phyloP scores from a whole-genome alignment of 805 yeast species.

The Myxozyma udenii region DNA sequence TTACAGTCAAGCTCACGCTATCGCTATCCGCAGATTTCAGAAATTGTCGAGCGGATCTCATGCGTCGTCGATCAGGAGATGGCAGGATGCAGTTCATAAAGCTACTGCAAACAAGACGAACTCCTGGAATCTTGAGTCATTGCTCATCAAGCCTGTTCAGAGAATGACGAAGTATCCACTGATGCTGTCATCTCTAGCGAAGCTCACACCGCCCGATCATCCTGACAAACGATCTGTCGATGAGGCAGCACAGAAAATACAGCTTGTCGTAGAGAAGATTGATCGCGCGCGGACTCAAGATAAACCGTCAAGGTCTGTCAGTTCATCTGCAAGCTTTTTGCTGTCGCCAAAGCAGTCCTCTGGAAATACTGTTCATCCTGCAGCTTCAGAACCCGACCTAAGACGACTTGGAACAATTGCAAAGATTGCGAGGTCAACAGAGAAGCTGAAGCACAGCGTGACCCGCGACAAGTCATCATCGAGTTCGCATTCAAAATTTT shows the following conservation, averaged over 20 bases:
- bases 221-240: conserved; percentile 46
- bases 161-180: conserved; percentile 45
- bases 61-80: conserved; percentile 32
- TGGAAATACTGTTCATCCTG: neutral
- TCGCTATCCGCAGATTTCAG: conserved; percentile 35
- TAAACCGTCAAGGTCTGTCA: neutral
- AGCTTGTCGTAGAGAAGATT: conserved; percentile 17
- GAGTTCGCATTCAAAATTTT: neutral
- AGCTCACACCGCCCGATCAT: conserved; percentile 39
- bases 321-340: no score
- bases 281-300: conserved; percentile 3
- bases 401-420: conserved; percentile 6
- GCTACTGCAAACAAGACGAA: conserved; percentile 36
- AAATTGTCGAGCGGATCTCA: conserved; percentile 30
- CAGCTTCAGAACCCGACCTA: conserved; percentile 7
- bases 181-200: conserved; percentile 37
- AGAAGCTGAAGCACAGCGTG: conserved; percentile 13
- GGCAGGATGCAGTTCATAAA: conserved; percentile 39
- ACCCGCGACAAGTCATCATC: conserved; percentile 6
- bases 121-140: conserved; percentile 44
- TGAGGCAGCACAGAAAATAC: conserved; percentile 13
- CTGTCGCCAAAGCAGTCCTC: no score
- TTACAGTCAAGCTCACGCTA: conserved; percentile 37
- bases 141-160: conserved; percentile 48
- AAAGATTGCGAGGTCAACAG: conserved; percentile 18